A percentile compares a stretch with the other conserved stretches of the same genome.
Evolutionary conservation across 2,329 filamentous ascomycete species (phyloP).

Genomic region (Cadophora gregata): DNA sequence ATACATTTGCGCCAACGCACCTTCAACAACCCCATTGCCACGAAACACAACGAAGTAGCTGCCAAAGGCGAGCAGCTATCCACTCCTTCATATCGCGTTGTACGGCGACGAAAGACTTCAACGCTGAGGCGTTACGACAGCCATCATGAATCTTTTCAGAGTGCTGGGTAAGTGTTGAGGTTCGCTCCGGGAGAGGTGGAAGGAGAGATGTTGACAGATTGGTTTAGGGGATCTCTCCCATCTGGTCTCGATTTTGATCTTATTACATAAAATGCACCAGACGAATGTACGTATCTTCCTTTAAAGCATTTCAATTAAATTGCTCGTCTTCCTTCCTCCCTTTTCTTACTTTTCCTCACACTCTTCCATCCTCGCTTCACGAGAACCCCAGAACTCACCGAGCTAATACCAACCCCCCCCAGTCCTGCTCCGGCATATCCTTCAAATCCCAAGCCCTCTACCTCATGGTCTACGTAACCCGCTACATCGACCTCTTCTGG

Average conservation of each 20-base stretch:
- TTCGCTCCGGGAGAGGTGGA: conserved; percentile 13
- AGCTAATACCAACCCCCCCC: conserved; percentile 55
- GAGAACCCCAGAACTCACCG: too few species aligned
- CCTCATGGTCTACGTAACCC: conserved; percentile 88
- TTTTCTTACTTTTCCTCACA: not conserved
- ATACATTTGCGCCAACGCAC: not conserved
- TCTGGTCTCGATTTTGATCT: conserved; percentile 89
- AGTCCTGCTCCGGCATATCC: conserved; percentile 97
- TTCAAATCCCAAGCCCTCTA: conserved; percentile 99
- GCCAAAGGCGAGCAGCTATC: conserved; percentile 27
- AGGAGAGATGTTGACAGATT: conserved; percentile 19
- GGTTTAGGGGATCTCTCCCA: conserved; percentile 88
- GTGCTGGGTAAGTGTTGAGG: conserved; percentile 60
- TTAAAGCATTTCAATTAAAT: not conserved
- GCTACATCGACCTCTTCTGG: conserved; percentile 94
- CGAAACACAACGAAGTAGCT: conserved; percentile 19
- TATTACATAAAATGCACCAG: conserved; percentile 95
- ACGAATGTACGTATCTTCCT: conserved; percentile 72
- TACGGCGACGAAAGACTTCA: not conserved
- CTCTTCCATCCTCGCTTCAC: too few species aligned
- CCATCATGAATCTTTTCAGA: conserved; percentile 73
- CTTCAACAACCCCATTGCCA: conserved; percentile 21
- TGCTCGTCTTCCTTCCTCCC: not conserved
- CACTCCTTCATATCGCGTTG: conserved; percentile 18
- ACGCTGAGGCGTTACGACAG: conserved; percentile 35